Evolutionary conservation across 345 rosid species (phyloP).

Genomic region (Syzygium aqueum): DNA sequence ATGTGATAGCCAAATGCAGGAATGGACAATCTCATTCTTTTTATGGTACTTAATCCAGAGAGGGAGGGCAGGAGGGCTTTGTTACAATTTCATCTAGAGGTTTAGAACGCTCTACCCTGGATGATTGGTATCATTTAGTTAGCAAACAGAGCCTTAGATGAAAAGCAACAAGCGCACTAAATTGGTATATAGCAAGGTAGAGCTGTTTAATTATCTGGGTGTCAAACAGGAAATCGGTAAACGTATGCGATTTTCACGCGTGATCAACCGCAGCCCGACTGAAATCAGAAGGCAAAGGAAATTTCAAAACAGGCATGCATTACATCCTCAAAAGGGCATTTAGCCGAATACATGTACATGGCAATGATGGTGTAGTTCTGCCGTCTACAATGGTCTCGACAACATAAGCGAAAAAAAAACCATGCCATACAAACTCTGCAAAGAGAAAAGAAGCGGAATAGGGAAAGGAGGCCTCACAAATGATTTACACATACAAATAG

Average conservation of each 20-base stretch:
- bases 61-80: not conserved
- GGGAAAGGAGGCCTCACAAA: not conserved
- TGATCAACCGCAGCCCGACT: not conserved
- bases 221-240: not conserved
- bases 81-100: not conserved
- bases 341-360: not conserved
- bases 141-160: not conserved
- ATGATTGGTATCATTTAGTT: not conserved
- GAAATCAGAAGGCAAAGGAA: not conserved
- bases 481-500: constrained; percentile 27
- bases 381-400: not conserved
- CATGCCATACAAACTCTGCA: not conserved
- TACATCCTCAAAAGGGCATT: not conserved
- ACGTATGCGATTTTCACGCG: not conserved
- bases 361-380: not conserved
- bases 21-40: not conserved
- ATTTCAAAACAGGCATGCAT: not conserved
- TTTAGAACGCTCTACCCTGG: not conserved
- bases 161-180: not conserved
- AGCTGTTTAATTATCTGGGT: not conserved
- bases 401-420: not conserved
- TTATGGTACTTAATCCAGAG: not conserved
- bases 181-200: not conserved
- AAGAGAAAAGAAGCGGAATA: not conserved
- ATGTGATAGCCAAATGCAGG: not conserved